phyloP scores from a whole-genome alignment of 2,329 filamentous ascomycete species.

The Pyrenophora graminea region DNA sequence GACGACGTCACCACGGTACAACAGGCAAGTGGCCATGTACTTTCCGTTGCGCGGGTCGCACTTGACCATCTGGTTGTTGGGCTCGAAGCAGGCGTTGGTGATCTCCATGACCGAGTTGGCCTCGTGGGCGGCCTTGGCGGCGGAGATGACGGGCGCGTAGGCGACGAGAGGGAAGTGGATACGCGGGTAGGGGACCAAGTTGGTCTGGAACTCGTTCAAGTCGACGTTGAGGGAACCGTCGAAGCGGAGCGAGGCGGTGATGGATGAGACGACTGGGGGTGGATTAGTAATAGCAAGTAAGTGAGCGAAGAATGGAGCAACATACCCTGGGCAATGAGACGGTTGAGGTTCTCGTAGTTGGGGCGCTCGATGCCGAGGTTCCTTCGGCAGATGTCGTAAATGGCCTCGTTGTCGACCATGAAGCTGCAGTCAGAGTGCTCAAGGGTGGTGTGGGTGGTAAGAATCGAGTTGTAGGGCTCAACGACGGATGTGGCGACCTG shows the following conservation, averaged over 20 bases:
- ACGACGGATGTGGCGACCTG: constrained; percentile 97
- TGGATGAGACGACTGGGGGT: constrained; percentile 84
- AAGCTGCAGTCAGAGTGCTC: constrained; percentile 99
- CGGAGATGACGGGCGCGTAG: constrained; percentile 91
- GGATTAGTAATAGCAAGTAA: constrained; percentile 5
- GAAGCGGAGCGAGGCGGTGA: constrained; percentile 97
- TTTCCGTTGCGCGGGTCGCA: constrained; percentile 98
- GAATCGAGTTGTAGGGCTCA: constrained; percentile 99
- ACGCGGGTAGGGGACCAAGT: constrained; percentile 96
- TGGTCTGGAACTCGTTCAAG: constrained; percentile 99
- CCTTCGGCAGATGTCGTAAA: constrained; percentile 98
- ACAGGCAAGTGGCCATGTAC: constrained; percentile 98
- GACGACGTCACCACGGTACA: constrained; percentile 98
- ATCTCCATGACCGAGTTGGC: constrained; percentile 98
- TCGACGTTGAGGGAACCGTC: constrained; percentile 99
- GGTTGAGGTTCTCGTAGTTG: constrained; percentile 98
- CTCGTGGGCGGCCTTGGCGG: constrained; percentile 95
- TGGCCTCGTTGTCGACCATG: constrained; percentile 99
- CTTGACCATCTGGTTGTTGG: constrained; percentile 99
- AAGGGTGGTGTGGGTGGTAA: constrained; percentile 97
- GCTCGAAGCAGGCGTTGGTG: constrained; percentile 99
- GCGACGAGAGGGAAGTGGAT: constrained; percentile 99
- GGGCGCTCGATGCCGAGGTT: constrained; percentile 97
- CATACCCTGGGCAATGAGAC: constrained; percentile 91
- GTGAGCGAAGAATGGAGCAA: constrained; percentile 2